These are phyloP conservation scores for Boletus speciosus DNA, from an alignment of 768 basidiomycete species.

Conservation along the genomic window DNA sequence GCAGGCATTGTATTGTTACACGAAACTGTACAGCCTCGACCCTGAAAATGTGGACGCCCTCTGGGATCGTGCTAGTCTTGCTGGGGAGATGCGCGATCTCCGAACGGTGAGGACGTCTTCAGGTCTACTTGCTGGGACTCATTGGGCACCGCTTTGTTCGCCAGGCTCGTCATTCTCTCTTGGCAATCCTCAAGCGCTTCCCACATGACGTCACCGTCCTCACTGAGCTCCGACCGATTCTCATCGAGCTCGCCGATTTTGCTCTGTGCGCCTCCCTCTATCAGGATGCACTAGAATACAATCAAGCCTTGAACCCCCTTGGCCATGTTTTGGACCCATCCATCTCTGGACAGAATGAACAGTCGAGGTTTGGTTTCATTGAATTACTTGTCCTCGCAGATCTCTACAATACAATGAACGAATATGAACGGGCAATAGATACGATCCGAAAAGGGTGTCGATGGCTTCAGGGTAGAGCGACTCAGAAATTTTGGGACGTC, in stretches of 20 bases:
- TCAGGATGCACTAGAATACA: not conserved
- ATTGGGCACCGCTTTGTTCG: not conserved
- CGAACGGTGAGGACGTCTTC: not conserved
- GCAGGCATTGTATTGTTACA: not conserved
- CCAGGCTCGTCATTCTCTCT: not conserved
- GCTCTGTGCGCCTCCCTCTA: not conserved
- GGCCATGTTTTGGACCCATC: slow-evolving; percentile 7
- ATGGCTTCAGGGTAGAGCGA: not conserved
- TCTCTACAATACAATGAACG: not conserved
- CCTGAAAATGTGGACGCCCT: not conserved
- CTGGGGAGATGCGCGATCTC: not conserved
- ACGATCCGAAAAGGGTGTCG: not conserved
- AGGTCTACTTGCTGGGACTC: not conserved
- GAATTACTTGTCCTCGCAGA: not conserved
- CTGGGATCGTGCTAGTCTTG: not conserved
- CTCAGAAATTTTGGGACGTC: not conserved
- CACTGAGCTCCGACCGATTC: slow-evolving; percentile 56
- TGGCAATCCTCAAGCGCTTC: not conserved
- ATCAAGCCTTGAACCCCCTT: not conserved
- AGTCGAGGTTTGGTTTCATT: slow-evolving; percentile 16
- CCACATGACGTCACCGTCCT: slow-evolving; percentile 72
- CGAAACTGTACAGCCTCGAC: not conserved
- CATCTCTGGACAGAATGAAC: slow-evolving; percentile 1
- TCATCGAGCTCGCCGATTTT: not conserved
- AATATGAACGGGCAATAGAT: not conserved